phyloP scores from a whole-genome alignment of 257 asterid genomes.

The Rehmannia glutinosa region DNA sequence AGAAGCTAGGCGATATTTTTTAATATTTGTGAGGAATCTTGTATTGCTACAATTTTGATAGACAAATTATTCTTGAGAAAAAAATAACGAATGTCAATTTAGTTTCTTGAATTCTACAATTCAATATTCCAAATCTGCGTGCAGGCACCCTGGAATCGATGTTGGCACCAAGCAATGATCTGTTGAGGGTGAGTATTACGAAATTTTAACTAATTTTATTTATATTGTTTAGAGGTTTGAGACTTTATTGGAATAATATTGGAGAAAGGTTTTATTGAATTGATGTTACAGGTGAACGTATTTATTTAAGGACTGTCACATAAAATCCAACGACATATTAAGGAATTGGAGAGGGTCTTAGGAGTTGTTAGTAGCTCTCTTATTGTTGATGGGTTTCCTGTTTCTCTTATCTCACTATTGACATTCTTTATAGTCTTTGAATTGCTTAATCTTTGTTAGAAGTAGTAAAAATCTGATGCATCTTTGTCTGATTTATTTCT shows the following conservation, averaged over 20 bases:
- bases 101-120: too few relatives aligned
- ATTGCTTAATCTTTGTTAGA: too few relatives aligned
- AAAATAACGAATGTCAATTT: too few relatives aligned
- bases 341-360: constrained; percentile 79
- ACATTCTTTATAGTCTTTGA: too few relatives aligned
- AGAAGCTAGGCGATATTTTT: too few relatives aligned
- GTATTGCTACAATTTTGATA: too few relatives aligned
- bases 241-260: constrained; percentile 16
- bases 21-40: too few relatives aligned
- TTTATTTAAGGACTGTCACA: constrained; percentile 81
- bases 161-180: constrained; percentile 76
- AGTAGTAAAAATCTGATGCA: too few relatives aligned
- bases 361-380: constrained; percentile 78
- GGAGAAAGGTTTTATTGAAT: constrained; percentile 81
- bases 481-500: too few relatives aligned
- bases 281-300: too few relatives aligned
- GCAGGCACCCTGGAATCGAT: constrained; percentile 83
- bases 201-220: neutral
- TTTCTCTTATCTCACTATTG: constrained; percentile 78
- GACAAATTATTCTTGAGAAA: too few relatives aligned
- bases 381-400: constrained; percentile 90
- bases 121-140: constrained; percentile 84
- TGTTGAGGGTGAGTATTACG: constrained; percentile 46
- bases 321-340: constrained; percentile 79
- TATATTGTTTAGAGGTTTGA: constrained; percentile 13